Evolutionary conservation across 805 yeast genomes (phyloP), one percentile per base, ranked within the genome.

Genomic region (Millerozyma acaciae): DNA sequence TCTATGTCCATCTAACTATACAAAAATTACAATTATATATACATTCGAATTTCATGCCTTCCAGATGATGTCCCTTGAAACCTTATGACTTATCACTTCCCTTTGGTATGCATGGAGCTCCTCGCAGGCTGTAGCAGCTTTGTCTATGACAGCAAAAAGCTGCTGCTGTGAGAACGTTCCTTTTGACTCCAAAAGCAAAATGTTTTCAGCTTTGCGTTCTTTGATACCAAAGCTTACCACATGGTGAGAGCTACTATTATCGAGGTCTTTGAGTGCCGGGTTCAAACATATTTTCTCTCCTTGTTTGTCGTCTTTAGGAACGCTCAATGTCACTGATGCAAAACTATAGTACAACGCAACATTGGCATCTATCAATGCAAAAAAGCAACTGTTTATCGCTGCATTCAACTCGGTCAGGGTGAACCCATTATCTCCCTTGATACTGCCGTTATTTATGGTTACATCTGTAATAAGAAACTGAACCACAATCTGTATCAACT

Each of bases 351-450:
- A 63, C 34, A 90, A 56, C 0, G 87, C 81, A 13, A 89, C 68
- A 28, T 85, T 87, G 5, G 95, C 83, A 55, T 88, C 90, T 1
- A 88, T 55, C 27, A 90, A 68, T 0, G 97, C 95, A 42, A 84
- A 58, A 42, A 68, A 78, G 2, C 80, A 62, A 2, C 87, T 80
- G 54, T 93, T 90, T 24, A 90, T 68, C 15, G 83, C 80, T 2
- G 80, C 78, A 32, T 78, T 72, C 26, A 85, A 55, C 50, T 84
- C 87, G 35, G 71, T 68, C 26, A 65, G 55, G 17, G 69, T 53
- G 39, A 47, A 57, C 19, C 44, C 53, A 12, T 48, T 46, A n/a
- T 29, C 32, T 26, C 28, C 20, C 16, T 34, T 35, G 16, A 34
- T 30, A n/a, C 28, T 28, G 9, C 34, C 18, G 29, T 51, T 42